A percentile compares a stretch with the other conserved stretches of the same genome.
These are phyloP conservation scores for Candida lessepsii DNA, from an alignment of 805 yeast genomes.

Conservation along the genomic window DNA sequence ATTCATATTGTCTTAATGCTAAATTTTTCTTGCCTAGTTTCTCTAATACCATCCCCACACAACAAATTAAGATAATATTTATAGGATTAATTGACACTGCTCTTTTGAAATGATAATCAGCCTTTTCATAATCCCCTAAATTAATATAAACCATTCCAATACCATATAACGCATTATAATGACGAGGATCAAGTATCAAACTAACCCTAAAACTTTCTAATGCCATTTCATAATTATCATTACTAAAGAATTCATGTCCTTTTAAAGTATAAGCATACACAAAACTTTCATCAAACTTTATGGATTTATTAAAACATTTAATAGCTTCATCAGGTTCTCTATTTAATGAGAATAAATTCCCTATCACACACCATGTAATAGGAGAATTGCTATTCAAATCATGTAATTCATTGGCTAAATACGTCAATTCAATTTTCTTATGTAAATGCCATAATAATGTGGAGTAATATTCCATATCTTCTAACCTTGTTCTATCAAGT, in stretches of 20 bases:
- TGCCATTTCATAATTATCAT: conserved; percentile 89
- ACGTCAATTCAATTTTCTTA: conserved; percentile 74
- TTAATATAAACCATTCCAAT: conserved; percentile 91
- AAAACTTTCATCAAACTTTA: conserved; percentile 62
- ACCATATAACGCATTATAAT: conserved; percentile 94
- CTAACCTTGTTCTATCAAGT: conserved; percentile 72
- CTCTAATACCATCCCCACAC: conserved; percentile 91
- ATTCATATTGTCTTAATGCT: conserved; percentile 78
- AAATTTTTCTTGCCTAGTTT: conserved; percentile 63
- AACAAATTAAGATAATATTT: conserved; percentile 84
- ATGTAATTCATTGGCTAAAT: conserved; percentile 75
- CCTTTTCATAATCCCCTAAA: conserved; percentile 77
- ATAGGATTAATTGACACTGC: conserved; percentile 89
- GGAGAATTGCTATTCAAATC: conserved; percentile 65
- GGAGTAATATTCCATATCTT: conserved; percentile 89
- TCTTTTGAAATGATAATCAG: conserved; percentile 82
- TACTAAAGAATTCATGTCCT: conserved; percentile 88
- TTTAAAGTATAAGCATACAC: conserved; percentile 89
- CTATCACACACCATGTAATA: conserved; percentile 89
- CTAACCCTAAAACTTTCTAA: conserved; percentile 79
- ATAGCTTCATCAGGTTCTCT: conserved; percentile 89
- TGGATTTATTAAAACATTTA: conserved; percentile 79
- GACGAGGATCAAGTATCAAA: conserved; percentile 71
- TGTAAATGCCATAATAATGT: conserved; percentile 92
- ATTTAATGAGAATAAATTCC: conserved; percentile 80